Evolutionary conservation across 75 land plant species (phyloP).

Genomic region (Cupressus sempervirens): DNA sequence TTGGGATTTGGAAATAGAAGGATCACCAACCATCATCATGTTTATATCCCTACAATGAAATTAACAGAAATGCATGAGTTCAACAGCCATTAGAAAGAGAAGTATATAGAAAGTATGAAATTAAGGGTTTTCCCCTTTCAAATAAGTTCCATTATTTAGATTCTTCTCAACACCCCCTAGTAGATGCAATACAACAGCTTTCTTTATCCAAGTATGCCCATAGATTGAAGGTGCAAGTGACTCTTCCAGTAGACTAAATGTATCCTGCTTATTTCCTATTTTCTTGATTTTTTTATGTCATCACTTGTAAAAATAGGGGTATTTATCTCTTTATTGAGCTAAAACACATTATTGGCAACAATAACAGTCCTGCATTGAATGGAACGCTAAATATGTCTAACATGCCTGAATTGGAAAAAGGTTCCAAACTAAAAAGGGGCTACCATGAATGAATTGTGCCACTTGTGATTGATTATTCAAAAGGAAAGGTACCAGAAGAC

Average conservation of each 20-base stretch:
- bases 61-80: neutral
- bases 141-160: conserved; percentile 90
- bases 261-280: conserved; percentile 69
- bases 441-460: neutral
- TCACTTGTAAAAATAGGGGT: conserved; percentile 73
- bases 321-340: conserved; percentile 90
- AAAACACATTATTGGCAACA: conserved; percentile 82
- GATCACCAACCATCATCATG: conserved; percentile 99
- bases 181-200: conserved; percentile 89
- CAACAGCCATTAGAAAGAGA: neutral
- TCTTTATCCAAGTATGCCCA: conserved; percentile 96
- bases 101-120: neutral
- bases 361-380: conserved; percentile 69
- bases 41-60: conserved; percentile 72
- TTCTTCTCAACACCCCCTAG: conserved; percentile 96
- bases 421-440: neutral
- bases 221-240: conserved; percentile 99
- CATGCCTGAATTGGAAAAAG: neutral
- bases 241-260: conserved; percentile 80
- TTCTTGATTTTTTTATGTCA: conserved; percentile 80
- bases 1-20: conserved; percentile 98
- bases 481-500: conserved; percentile 75
- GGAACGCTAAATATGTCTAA: neutral
- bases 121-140: conserved; percentile 63
- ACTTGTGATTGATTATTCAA: neutral